Evolutionary conservation across 495 filamentous ascomycete genomes (phyloP), one percentile per base, ranked within the genome.

Genomic region (Corynascus novoguineensis): DNA sequence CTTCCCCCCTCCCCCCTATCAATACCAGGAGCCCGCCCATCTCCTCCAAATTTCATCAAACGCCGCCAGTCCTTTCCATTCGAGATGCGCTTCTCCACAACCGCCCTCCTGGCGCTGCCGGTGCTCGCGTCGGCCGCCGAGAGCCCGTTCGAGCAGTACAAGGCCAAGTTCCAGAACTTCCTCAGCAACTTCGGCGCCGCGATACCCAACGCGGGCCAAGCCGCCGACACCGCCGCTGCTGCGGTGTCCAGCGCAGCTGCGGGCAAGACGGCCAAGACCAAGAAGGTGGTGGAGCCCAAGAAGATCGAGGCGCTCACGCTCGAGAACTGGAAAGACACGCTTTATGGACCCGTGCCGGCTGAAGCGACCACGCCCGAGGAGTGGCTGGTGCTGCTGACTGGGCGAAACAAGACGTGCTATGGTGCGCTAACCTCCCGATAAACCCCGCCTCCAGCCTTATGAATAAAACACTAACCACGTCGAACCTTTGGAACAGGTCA

Each of bases 321-420:
- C 58, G 69, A 81, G 44, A 88, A 89, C 81, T 93, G 87, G 85
- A 80, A 86, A 62, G 64, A 77, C 9, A 78, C 78, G 14, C 70
- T 89, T 53, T 81, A 90, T 58, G 78, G 73, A 22, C 84, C 86
- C 9, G 79, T 85, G 9, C 73, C 79, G 51, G 69, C 83, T 14
- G 74, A 65, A 6, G 74, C 76, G 47, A 77, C 74, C 25, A 73
- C 65, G 22, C 80, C 86, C 3, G 83, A 87, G 70, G 86, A 92
- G 69, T 96, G 87, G 88, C 82, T 86, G 74, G 75, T 96, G 57
- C 81, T 87, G 65, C 71, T 95, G 49, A 89, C 86, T 1, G 91
- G 91, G 49, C 84, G 88, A 40, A 95, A 96, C 73, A 90, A 86
- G 75, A 92, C 89, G 28, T 97, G 91, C 76, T 89, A 83, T 64